Percentiles rank a stretch among this genome's conserved stretches.
Evolutionary conservation across 2,329 filamentous ascomycete genomes (phyloP).

Genomic region (Arthroderma uncinatum): DNA sequence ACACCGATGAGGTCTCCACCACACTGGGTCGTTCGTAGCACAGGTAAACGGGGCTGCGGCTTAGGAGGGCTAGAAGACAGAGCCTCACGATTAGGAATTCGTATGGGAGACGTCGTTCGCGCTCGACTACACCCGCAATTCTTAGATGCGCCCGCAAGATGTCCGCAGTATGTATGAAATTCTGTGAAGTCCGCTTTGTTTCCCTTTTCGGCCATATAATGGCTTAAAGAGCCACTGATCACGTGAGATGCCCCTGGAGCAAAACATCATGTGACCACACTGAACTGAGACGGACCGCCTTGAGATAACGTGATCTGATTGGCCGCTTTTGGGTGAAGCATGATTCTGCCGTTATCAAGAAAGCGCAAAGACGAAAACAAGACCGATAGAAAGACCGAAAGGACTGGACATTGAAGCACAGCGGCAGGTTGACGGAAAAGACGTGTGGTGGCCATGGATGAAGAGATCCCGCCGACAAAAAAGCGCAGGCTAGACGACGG

Average conservation of each 20-base stretch:
- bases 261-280: background rate
- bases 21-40: too few relatives aligned
- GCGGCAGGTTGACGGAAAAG: background rate
- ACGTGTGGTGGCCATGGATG: background rate
- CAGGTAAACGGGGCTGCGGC: too few relatives aligned
- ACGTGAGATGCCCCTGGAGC: background rate
- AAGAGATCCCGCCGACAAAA: constrained; percentile 20
- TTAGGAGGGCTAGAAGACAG: too few relatives aligned
- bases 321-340: background rate
- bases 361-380: background rate
- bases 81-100: too few relatives aligned
- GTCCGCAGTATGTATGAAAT: background rate
- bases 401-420: too few relatives aligned
- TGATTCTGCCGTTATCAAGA: background rate
- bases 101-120: too few relatives aligned
- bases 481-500: constrained; percentile 25
- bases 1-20: background rate
- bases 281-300: background rate
- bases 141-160: too few relatives aligned
- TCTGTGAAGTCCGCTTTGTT: background rate
- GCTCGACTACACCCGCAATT: too few relatives aligned
- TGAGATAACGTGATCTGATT: constrained; percentile 10
- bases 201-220: background rate
- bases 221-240: background rate
- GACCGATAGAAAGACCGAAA: background rate